Evolutionary conservation across 768 basidiomycete species (phyloP), one percentile per base, ranked within the genome.

Genomic region (Leccinum incarnatum): DNA sequence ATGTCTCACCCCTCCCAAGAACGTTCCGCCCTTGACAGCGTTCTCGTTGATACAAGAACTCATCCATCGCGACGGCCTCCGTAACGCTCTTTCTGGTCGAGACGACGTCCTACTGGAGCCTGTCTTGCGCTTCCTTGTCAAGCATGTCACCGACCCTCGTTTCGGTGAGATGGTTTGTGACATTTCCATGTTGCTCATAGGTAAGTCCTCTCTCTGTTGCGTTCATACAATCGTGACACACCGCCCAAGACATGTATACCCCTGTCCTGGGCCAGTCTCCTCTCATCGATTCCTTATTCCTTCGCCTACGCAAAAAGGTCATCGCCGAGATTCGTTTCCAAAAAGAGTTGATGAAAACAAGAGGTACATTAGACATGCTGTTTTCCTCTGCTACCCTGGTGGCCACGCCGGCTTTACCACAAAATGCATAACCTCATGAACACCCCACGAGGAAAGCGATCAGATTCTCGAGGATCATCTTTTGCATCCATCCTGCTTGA

Each of bases 81-180:
- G 85, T 59, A 85, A 85, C 63, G 95, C 97, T 3, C 80, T 99
- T 10, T 81, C 89, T 1, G 92, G 94, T 48, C 86, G 97, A 34
- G 95, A 98, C 67, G 97, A 98, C 69, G 88, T 98, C 49, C 79
- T 96, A 11, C 78, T 99, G 5, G 94, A 97, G 68, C 95, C 96
- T 2, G 79, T 98, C 36, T 81, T 99, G n/a, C 83, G 86, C 3
- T 81, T 98, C 37, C 80, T 98, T 23, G 75, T 93, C 55, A 92
- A 91, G 69, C 82, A 98, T 71, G 81, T 96, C 56, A 78, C 87
- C 5, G 93, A 97, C 76, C 92, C 94, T 34, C 86, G 95, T 27
- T 98, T 97, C 68, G 94, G 94, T n/a, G 86, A 89, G 60, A 80
- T 93, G 72, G 94, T 88, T 12, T 87, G 89, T 62, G 89, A 95